phyloP scores from a whole-genome alignment of 495 filamentous ascomycete species.

The Sordaria brevicollis region DNA sequence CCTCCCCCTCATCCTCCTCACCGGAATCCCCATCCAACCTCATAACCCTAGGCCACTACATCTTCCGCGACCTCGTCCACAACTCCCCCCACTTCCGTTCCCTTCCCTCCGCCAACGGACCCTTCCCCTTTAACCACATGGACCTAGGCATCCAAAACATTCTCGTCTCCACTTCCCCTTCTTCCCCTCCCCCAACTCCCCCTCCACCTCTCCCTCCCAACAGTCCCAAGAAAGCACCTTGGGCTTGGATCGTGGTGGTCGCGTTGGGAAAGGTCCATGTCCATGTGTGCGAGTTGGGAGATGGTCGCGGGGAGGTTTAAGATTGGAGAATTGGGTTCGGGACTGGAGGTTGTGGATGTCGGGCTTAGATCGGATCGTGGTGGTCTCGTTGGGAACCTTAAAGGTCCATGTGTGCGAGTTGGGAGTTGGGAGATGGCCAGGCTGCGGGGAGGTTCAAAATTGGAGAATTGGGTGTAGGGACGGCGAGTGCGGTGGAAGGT shows the following conservation, averaged over 20 bases:
- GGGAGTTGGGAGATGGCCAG: neutral
- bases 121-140: constrained; percentile 20
- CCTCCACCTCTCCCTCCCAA: too few relatives aligned
- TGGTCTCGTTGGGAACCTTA: neutral
- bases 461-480: neutral
- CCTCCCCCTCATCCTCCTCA: neutral
- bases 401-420: too few relatives aligned
- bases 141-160: constrained; percentile 23
- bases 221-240: too few relatives aligned
- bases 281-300: too few relatives aligned
- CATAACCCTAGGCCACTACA: neutral
- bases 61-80: neutral
- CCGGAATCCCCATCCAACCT: neutral
- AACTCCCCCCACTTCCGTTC: neutral
- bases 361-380: neutral
- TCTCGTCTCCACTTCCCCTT: constrained; percentile 14
- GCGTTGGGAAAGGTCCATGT: neutral
- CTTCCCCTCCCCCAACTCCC: neutral
- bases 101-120: neutral
- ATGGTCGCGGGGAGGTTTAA: neutral
- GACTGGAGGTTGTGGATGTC: neutral
- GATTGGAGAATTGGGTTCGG: neutral
- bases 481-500: neutral
- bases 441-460: neutral
- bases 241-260: neutral